Base-by-base conservation (phyloP, 2,329 filamentous ascomycete species). In the Penicillium sp. region DNA sequence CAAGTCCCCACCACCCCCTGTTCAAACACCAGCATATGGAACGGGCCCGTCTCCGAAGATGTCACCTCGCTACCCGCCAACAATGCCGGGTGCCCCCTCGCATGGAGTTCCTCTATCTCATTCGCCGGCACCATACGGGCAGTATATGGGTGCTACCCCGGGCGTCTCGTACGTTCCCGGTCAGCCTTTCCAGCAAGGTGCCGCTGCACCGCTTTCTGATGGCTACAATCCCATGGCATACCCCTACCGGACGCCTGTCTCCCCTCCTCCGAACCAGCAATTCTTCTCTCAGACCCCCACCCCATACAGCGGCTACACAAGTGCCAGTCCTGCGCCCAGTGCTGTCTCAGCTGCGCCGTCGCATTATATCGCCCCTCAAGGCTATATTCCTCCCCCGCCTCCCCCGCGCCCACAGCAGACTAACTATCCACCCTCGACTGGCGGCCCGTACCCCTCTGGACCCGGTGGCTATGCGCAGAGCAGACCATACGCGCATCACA, bases 381-480 rank as follows among this genome's bases (percentile, higher is more conserved):
- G 81, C 4, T 86, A 83, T 58, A 74, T 84, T 17, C 81, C 80
- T 0, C 81, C 81, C 13, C 82, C 81, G 3, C 82, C 82, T 8
- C 82, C 81, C 0, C 81, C 81, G 1, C 79, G 79, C 2, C 80
- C 79, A 4, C 80, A 81, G 33, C 77, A 73, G 58, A 43, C 64
- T 10, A 56, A 47, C 16, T 67, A 68, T 40, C 58, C 62, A 11
- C 49, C 58, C n/a, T 70, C 75, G 4, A 66, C 72, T 33, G 72
- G 53, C 2, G 39, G 74, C 28, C 74, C 75, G n/a, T 82, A 77
- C 56, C 67, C 70, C 2, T 66, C 68, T 35, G 75, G 74, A 7
- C 75, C 78, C 3, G 75, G 74, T 3, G 74, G 74, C 1, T 82
- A 83, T 64, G 74, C 76, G 10, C 71, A 74, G 34, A 61, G 60